These are phyloP conservation scores for Mesembryanthemum crystallinum DNA, from an alignment of 148 eudicot species.

Conservation along the genomic window DNA sequence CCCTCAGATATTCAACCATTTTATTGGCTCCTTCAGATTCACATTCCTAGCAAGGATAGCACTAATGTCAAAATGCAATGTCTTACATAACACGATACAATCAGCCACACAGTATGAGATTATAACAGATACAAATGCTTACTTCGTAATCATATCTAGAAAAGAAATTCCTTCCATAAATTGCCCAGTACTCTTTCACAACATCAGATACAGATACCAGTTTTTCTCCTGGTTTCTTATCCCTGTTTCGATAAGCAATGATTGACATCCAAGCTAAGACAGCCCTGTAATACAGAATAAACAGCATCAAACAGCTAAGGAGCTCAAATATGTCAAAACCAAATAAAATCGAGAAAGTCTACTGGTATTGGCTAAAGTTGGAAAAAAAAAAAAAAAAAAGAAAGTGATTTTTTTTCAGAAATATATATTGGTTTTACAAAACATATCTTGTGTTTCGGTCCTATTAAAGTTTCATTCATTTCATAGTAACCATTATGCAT, in stretches of 20 bases:
- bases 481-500: too few relatives aligned
- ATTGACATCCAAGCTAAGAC: constrained; percentile 98
- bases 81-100: neutral
- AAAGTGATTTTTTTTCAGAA: neutral
- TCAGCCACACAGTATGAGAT: neutral
- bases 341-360: neutral
- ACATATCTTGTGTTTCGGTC: neutral
- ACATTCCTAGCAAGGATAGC: constrained; percentile 65
- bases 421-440: neutral
- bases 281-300: constrained; percentile 54
- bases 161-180: constrained; percentile 94
- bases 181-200: constrained; percentile 92
- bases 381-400: neutral
- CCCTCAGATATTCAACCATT: constrained; percentile 82
- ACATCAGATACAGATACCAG: constrained; percentile 85
- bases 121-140: constrained; percentile 24
- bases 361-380: neutral
- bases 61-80: constrained; percentile 9
- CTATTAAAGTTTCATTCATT: neutral
- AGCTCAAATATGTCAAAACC: neutral
- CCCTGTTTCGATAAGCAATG: constrained; percentile 75
- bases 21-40: constrained; percentile 97
- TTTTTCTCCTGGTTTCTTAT: constrained; percentile 63
- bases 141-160: constrained; percentile 98
- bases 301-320: neutral